Base-by-base conservation (phyloP, 257 asterid genomes). In the Prunella vulgaris region DNA sequence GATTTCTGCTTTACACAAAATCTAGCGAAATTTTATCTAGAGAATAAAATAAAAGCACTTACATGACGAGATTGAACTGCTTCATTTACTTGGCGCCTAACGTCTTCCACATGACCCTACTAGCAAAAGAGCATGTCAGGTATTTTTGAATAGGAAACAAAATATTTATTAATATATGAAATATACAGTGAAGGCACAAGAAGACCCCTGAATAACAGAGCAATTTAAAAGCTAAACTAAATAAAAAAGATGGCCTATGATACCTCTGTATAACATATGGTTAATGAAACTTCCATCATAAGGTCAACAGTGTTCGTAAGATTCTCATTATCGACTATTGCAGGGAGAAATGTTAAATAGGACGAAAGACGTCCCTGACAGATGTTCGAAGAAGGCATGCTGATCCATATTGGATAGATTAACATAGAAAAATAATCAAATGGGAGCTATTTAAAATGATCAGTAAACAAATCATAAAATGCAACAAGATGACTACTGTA, bases 61-160 rank as follows among this genome's bases (percentile, higher is more conserved):
- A 91, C 99, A 82, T 91, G 96, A 60, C 99, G 97, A 68, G 89
- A 77, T 66, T 81, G 95, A 78, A 89, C 93, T 30, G 97, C 97
- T 87, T 94, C 99, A 71, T 91, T 82, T 44, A 91, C 97, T 86
- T 91, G 95, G 75, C 96, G 96, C 71, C 90, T 80, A 73, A 85
- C 96, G 71, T 89, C 97, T 76, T 87, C 95, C 82, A 89, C 97
- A 40, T 89, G 96, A 73, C 97, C 97, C 99, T 94, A 75, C 75
- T 77, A 74, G 69, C 60, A 80, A 42, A 69, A 49, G 57, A 71
- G 70, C n/a, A 17, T 28, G 40, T 77, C 25, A 77, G 72, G 71
- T 66, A 38, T 63, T 15, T 52, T 52, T 20, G 14, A 51, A 52
- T 52, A 52, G 20, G 64, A 12, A 30, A 70, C 67, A 15, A 12